Evolutionary conservation across 2,329 filamentous ascomycete genomes (phyloP).

Genomic region (Penicillium palitans): DNA sequence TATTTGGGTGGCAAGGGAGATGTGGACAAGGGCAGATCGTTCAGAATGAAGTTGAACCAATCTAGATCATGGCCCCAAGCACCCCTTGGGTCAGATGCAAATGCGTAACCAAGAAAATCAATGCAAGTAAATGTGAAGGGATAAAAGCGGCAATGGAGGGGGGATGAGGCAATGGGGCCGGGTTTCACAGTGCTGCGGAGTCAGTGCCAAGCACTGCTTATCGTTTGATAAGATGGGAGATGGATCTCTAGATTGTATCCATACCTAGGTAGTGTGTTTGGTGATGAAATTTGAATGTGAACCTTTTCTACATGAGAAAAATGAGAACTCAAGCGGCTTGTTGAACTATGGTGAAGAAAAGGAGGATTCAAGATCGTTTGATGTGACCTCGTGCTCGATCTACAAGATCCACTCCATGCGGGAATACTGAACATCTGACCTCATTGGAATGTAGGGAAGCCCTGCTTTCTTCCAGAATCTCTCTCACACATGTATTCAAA

Average conservation of each 20-base stretch:
- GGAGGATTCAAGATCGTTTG: conserved; percentile 5
- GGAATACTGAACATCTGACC: conserved; percentile 9
- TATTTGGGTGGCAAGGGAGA: conserved; percentile 7
- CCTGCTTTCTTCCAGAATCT: not conserved
- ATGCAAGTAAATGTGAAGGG: conserved; percentile 17
- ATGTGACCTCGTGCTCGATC: conserved; percentile 14
- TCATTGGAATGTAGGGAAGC: conserved; percentile 9
- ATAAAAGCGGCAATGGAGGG: conserved; percentile 22
- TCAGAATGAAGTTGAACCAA: conserved; percentile 1
- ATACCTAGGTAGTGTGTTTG: not conserved
- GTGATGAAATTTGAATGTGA: not conserved
- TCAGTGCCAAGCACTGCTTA: conserved; percentile 26
- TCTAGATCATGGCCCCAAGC: conserved; percentile 7
- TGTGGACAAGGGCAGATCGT: not conserved
- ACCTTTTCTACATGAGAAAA: not conserved
- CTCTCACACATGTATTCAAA: not conserved
- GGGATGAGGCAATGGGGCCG: conserved; percentile 24
- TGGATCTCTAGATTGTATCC: not conserved
- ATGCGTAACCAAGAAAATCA: conserved; percentile 7
- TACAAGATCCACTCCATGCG: not conserved
- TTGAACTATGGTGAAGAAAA: not conserved
- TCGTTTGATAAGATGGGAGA: conserved; percentile 24
- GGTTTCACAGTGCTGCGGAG: conserved; percentile 25
- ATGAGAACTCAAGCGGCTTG: not conserved
- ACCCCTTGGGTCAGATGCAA: conserved; percentile 7